phyloP scores from a whole-genome alignment of 179 eudicot genomes.

The Beta macrorhiza region DNA sequence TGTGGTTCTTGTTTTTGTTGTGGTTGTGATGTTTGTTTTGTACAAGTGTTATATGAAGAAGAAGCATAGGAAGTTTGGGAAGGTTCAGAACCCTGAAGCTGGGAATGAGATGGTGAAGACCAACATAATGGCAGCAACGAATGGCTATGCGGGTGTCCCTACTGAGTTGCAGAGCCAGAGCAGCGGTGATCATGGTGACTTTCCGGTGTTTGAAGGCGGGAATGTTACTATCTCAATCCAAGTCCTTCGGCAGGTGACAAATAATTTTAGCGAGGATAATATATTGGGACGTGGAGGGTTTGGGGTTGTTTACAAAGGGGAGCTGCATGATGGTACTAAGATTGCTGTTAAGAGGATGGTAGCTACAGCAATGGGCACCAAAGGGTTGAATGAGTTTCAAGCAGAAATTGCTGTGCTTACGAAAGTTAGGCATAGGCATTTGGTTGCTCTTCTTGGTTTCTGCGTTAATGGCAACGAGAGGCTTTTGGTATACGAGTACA shows the following conservation, averaged over 20 bases:
- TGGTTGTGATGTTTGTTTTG: conserved; percentile 45
- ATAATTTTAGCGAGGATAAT: conserved; percentile 56
- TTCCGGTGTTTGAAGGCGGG: conserved; percentile 32
- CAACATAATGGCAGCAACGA: conserved; percentile 17
- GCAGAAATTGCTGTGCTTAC: conserved; percentile 67
- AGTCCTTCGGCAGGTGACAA: conserved; percentile 52
- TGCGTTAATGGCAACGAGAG: conserved; percentile 62
- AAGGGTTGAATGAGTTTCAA: conserved; percentile 65
- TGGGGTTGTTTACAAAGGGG: conserved; percentile 70
- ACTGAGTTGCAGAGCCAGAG: conserved; percentile 64
- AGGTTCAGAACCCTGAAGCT: conserved; percentile 43
- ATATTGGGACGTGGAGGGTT: conserved; percentile 73
- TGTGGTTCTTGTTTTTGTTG: conserved; percentile 44
- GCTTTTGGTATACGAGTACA: conserved; percentile 73
- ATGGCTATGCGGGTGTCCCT: conserved; percentile 40
- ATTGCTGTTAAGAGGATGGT: conserved; percentile 87
- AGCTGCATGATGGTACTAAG: conserved; percentile 62
- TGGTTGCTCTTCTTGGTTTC: conserved; percentile 58
- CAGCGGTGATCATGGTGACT: conserved; percentile 53
- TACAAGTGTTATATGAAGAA: conserved; percentile 46
- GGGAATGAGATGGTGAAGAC: conserved; percentile 39
- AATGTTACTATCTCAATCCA: conserved; percentile 17
- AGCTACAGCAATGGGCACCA: conserved; percentile 48
- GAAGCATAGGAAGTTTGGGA: conserved; percentile 33
- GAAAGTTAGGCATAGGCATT: conserved; percentile 63